Percentiles rank a stretch among this genome's conserved stretches.
Conservation (phyloP, 495 filamentous ascomycete species). For the Aspergillus sparsus region DNA sequence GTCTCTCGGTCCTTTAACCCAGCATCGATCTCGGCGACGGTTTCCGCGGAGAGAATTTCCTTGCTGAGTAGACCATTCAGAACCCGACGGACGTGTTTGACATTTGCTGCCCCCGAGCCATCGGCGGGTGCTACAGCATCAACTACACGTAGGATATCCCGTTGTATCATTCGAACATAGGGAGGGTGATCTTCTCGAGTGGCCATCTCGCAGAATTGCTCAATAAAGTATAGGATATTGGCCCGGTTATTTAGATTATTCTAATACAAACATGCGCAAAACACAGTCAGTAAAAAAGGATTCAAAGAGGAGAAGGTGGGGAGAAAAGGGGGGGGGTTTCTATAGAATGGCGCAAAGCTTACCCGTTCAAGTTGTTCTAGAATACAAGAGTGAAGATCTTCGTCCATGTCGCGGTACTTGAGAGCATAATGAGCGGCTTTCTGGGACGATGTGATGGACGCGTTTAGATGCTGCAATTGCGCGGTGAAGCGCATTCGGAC, state of each 20-base stretch:
- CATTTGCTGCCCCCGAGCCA: conserved; percentile 88
- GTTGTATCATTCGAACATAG: conserved; percentile 90
- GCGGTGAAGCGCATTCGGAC: conserved; percentile 95
- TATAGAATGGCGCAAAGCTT: conserved; percentile 18
- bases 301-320: neutral
- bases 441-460: conserved; percentile 81
- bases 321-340: neutral
- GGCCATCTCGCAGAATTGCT: conserved; percentile 88
- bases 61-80: conserved; percentile 69
- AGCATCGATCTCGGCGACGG: conserved; percentile 75
- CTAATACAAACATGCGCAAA: conserved; percentile 35
- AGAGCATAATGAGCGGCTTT: conserved; percentile 95
- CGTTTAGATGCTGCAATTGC: conserved; percentile 84
- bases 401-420: conserved; percentile 87
- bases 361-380: conserved; percentile 90
- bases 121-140: conserved; percentile 82
- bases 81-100: conserved; percentile 86
- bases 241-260: conserved; percentile 95
- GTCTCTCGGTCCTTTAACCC: conserved; percentile 73
- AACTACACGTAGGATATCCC: conserved; percentile 85
- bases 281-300: neutral
- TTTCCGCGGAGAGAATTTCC: conserved; percentile 63
- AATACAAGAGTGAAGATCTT: conserved; percentile 96
- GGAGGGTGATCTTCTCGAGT: conserved; percentile 69
- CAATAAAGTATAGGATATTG: conserved; percentile 99